Evolutionary conservation across 2,329 filamentous ascomycete genomes (phyloP).

Genomic region (Xylariaceae sp.): DNA sequence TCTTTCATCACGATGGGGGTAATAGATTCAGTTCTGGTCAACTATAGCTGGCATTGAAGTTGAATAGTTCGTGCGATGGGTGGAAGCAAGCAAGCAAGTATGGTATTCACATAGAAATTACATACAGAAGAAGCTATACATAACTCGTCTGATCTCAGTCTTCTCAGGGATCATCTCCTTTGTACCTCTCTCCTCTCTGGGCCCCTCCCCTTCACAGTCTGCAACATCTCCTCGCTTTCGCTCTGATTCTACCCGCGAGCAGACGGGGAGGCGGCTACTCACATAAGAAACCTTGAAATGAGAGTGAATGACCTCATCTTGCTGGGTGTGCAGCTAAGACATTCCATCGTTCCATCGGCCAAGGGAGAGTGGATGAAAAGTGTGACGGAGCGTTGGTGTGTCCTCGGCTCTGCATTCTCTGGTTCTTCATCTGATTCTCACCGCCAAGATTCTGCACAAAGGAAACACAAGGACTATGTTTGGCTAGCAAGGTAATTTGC

Average conservation of each 20-base stretch:
- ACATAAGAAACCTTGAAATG: slow-evolving; percentile 13
- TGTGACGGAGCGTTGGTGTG: slow-evolving; percentile 1
- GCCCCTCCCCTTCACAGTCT: slow-evolving; percentile 1
- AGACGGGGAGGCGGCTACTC: slow-evolving; percentile 2
- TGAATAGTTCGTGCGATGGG: not conserved
- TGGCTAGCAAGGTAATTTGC: slow-evolving; percentile 55
- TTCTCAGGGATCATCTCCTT: slow-evolving; percentile 7
- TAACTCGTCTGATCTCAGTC: slow-evolving; percentile 19
- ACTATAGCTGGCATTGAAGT: not conserved
- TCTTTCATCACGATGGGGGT: not conserved
- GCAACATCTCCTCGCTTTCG: slow-evolving; percentile 1
- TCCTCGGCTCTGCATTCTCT: slow-evolving; percentile 3
- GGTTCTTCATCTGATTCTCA: slow-evolving; percentile 2
- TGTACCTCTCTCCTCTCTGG: slow-evolving; percentile 2
- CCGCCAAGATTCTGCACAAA: slow-evolving; percentile 3
- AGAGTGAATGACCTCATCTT: slow-evolving; percentile 13
- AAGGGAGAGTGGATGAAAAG: not conserved
- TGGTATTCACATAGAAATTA: slow-evolving; percentile 21
- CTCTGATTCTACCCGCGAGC: slow-evolving; percentile 1
- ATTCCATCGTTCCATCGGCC: slow-evolving; percentile 22
- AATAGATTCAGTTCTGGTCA: not conserved
- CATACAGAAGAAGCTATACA: slow-evolving; percentile 25
- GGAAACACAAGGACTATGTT: slow-evolving; percentile 37
- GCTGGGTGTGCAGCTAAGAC: slow-evolving; percentile 28
- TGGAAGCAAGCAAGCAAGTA: not conserved